phyloP scores from a whole-genome alignment of 768 basidiomycete species.

The Phaffia tasmanica region DNA sequence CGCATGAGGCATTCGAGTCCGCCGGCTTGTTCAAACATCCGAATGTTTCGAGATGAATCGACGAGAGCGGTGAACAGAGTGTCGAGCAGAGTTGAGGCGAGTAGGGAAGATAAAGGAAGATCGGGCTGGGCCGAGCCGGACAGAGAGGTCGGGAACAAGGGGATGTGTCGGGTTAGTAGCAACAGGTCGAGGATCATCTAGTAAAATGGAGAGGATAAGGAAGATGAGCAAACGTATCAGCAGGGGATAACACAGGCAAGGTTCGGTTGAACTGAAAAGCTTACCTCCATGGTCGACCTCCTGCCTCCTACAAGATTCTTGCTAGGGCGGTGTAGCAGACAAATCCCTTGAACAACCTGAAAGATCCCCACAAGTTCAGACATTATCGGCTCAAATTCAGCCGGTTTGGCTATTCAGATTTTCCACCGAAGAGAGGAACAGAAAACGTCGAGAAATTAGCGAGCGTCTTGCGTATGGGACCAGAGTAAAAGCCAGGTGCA shows the following conservation, averaged over 20 bases:
- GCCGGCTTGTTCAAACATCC: constrained; percentile 62
- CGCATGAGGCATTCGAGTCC: constrained; percentile 78
- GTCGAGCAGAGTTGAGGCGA: constrained; percentile 69
- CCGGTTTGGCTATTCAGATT: constrained; percentile 12
- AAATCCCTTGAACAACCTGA: constrained; percentile 59
- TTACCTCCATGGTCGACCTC: constrained; percentile 37
- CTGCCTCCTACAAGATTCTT: constrained; percentile 60
- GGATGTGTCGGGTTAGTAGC: constrained; percentile 25
- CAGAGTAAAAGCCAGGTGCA: neutral
- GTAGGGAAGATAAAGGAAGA: constrained; percentile 36
- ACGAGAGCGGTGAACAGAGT: constrained; percentile 80
- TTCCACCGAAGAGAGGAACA: neutral
- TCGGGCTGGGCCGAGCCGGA: constrained; percentile 24
- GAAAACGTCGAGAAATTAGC: neutral
- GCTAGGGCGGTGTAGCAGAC: constrained; percentile 55
- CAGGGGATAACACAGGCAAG: neutral
- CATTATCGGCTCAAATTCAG: constrained; percentile 40
- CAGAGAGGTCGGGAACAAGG: constrained; percentile 18
- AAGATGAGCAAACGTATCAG: constrained; percentile 47
- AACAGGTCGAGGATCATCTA: constrained; percentile 22
- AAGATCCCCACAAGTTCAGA: constrained; percentile 41
- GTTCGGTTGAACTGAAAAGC: neutral
- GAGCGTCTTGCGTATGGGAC: neutral
- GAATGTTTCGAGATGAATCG: constrained; percentile 62
- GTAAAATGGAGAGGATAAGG: constrained; percentile 53